Evolutionary conservation across 1,284 basidiomycete genomes (phyloP).

Genomic region (Moesziomyces sp.): DNA sequence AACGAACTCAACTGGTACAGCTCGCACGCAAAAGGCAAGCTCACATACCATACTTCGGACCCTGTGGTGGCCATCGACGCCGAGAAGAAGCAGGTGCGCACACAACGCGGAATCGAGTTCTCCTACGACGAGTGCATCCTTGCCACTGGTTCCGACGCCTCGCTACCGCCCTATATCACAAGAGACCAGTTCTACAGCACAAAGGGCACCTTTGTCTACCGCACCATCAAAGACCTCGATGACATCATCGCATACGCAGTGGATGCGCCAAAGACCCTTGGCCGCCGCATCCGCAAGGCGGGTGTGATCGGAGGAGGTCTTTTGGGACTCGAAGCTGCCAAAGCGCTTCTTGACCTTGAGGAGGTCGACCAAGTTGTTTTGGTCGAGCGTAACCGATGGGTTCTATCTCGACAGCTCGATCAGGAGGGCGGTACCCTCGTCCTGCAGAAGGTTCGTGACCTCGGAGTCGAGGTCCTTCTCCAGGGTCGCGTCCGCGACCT

Average conservation of each 20-base stretch:
- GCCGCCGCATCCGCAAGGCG: slow-evolving; percentile 65
- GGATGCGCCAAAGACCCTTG: slow-evolving; percentile 39
- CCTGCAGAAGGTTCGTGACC: slow-evolving; percentile 75
- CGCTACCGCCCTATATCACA: slow-evolving; percentile 75
- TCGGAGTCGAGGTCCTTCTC: slow-evolving; percentile 76
- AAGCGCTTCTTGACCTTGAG: slow-evolving; percentile 76
- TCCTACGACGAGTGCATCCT: slow-evolving; percentile 73
- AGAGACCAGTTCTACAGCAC: slow-evolving; percentile 69
- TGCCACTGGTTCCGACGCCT: slow-evolving; percentile 78
- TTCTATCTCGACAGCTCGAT: slow-evolving; percentile 79
- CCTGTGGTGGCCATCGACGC: slow-evolving; percentile 72
- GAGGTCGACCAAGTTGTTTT: slow-evolving; percentile 72
- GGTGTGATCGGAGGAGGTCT: slow-evolving; percentile 79
- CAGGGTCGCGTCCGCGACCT: slow-evolving; percentile 71
- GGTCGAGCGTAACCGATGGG: slow-evolving; percentile 75
- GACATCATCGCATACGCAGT: slow-evolving; percentile 53
- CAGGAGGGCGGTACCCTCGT: slow-evolving; percentile 78
- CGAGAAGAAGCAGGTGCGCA: slow-evolving; percentile 71
- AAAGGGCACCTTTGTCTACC: slow-evolving; percentile 78
- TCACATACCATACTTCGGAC: slow-evolving; percentile 61
- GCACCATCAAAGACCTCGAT: slow-evolving; percentile 72
- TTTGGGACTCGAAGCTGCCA: slow-evolving; percentile 79
- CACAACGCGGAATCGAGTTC: slow-evolving; percentile 72
- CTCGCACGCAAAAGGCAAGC: slow-evolving; percentile 60
- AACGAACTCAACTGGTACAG: slow-evolving; percentile 75